phyloP scores from a whole-genome alignment of 2,329 filamentous ascomycete species.

The Alternaria longipes region DNA sequence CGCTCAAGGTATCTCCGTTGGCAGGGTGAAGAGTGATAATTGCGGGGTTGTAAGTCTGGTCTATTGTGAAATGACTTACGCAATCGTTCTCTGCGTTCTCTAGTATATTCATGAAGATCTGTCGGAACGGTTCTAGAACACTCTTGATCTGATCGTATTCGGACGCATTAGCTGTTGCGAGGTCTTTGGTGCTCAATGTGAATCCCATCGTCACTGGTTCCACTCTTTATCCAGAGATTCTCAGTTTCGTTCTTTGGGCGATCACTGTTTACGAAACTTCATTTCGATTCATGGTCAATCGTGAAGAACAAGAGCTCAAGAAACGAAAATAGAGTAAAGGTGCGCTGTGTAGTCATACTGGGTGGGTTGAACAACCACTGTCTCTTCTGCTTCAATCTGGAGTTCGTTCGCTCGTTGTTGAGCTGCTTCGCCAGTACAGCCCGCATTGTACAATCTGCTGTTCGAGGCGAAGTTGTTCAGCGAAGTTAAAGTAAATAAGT shows the following conservation, averaged over 20 bases:
- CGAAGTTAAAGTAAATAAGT: not conserved
- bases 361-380: not conserved
- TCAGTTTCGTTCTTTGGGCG: too few relatives aligned
- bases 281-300: not conserved
- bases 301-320: not conserved
- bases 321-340: not conserved
- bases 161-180: not conserved
- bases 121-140: not conserved
- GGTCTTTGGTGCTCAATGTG: not conserved
- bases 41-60: not conserved
- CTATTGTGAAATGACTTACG: not conserved
- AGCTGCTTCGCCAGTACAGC: not conserved
- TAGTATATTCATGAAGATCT: not conserved
- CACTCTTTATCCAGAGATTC: rapidly evolving
- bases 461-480: not conserved
- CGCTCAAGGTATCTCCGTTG: not conserved
- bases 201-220: too few relatives aligned
- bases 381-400: not conserved
- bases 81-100: not conserved
- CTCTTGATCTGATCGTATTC: not conserved
- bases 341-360: not conserved
- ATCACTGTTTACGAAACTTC: not conserved
- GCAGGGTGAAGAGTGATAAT: not conserved
- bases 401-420: not conserved
- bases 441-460: not conserved